Evolutionary conservation across 768 basidiomycete species (phyloP), one percentile per base, ranked within the genome.

Genomic region (Mycena metata): DNA sequence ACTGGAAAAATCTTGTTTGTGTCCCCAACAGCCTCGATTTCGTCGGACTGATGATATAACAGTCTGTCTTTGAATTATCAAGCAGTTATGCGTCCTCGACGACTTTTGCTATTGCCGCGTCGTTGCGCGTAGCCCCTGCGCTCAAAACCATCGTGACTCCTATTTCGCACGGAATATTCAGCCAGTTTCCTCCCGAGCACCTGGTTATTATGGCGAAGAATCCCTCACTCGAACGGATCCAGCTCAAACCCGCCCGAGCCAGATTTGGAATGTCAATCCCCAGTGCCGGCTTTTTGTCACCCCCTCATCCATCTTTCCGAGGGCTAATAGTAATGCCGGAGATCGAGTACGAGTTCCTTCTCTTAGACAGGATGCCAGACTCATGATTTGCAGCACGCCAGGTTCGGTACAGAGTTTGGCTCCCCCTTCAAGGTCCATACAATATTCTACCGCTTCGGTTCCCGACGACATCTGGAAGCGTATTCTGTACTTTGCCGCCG

Each of bases 1-100:
- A 52, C 30, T 69, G 68, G 68, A 60, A 52, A 26, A 59, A 55
- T 13, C 68, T 69, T 15, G 68, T 69, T 36, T 39, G 7, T 55
- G 11, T 39, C 36, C 11, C n/a, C 33, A 19, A 21, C 17, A 2
- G 26, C 16, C 17, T 26, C 19, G 19, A 6, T 42, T 59, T 35
- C 7, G n/a, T 33, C 35, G 15, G 3, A 26, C 66, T 60, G 6
- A 67, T 11, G 4, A 17, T 12, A 9, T 17, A 13, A 16, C 46
- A 69, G 67, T 46, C 62, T 26, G 26, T 64, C 5, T 59, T 64
- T 49, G 61, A 64, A 13, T 41, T 68, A 8, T 24, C 61, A 26
- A 52, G 5, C 33, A 13, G 42, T 39, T 36, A 11, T 41, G 13
- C 15, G 12, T 11, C 55, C 46, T 5, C 26, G n/a, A 55, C 13